phyloP scores from a whole-genome alignment of 2,329 filamentous ascomycete species.

The Atkinsonella hypoxylon region DNA sequence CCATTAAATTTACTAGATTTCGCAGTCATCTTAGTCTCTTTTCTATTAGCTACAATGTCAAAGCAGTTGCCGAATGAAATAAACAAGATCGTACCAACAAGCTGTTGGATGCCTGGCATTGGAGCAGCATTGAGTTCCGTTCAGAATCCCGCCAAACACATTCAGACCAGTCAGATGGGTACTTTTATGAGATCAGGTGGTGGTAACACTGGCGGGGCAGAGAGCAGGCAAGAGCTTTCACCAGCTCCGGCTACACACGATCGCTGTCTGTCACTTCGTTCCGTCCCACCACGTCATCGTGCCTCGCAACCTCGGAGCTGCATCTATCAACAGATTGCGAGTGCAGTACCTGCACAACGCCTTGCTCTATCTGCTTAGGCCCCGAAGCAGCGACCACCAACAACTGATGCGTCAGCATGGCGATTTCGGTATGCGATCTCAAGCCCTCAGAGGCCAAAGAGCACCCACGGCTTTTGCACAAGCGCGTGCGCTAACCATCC shows the following conservation, averaged over 20 bases:
- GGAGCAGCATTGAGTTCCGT: too few relatives aligned
- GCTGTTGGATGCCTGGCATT: too few relatives aligned
- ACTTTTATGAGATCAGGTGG: too few relatives aligned
- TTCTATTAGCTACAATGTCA: not conserved
- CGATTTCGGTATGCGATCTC: slow-evolving; percentile 19
- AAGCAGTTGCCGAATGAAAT: too few relatives aligned
- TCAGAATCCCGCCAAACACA: too few relatives aligned
- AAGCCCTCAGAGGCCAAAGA: too few relatives aligned
- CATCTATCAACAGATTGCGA: not conserved
- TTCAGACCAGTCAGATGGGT: too few relatives aligned
- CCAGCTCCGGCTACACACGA: not conserved
- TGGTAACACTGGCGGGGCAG: too few relatives aligned
- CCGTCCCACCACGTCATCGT: slow-evolving; percentile 21
- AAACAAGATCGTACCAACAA: too few relatives aligned
- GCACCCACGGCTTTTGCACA: not conserved
- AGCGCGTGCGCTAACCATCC: not conserved
- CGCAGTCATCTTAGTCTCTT: not conserved
- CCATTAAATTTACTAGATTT: not conserved
- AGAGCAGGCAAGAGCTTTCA: too few relatives aligned
- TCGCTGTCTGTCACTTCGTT: too few relatives aligned
- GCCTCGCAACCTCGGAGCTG: slow-evolving; percentile 3
- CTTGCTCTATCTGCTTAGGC: not conserved
- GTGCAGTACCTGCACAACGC: not conserved
- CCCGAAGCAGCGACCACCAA: not conserved
- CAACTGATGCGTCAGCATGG: slow-evolving; percentile 20